phyloP scores from a whole-genome alignment of 345 rosid genomes.

The Moringa oleifera region DNA sequence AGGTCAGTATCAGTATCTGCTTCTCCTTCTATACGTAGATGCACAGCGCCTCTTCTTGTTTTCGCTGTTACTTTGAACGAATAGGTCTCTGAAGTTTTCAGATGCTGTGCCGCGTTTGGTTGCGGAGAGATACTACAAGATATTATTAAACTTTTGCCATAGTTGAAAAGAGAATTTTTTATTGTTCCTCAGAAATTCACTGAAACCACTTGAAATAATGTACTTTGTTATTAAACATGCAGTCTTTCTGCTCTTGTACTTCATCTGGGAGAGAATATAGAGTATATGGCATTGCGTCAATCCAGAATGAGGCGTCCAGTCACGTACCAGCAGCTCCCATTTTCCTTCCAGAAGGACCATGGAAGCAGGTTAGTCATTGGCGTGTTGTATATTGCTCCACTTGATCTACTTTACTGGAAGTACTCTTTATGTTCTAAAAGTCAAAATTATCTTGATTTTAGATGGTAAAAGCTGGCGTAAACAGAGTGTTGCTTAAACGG shows the following conservation, averaged over 20 bases:
- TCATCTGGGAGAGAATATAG: slow-evolving; percentile 32
- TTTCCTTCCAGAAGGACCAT: slow-evolving; percentile 70
- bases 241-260: slow-evolving; percentile 27
- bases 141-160: not conserved
- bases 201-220: not conserved
- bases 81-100: not conserved
- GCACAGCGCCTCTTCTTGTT: too few relatives aligned
- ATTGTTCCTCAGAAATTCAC: too few relatives aligned
- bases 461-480: not conserved
- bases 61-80: too few relatives aligned
- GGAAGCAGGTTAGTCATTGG: slow-evolving; percentile 56
- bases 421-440: not conserved
- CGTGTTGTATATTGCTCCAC: not conserved
- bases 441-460: not conserved
- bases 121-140: not conserved
- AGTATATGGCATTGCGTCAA: slow-evolving; percentile 28
- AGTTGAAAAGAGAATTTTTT: not conserved
- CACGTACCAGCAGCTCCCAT: slow-evolving; percentile 81
- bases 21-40: not conserved
- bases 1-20: slow-evolving; percentile 23
- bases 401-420: not conserved
- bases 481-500: not conserved
- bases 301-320: slow-evolving; percentile 41
- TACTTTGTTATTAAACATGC: not conserved
- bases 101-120: not conserved